Base-by-base conservation (phyloP, 1,284 basidiomycete species). In the Filobasidium uniguttulatum region DNA sequence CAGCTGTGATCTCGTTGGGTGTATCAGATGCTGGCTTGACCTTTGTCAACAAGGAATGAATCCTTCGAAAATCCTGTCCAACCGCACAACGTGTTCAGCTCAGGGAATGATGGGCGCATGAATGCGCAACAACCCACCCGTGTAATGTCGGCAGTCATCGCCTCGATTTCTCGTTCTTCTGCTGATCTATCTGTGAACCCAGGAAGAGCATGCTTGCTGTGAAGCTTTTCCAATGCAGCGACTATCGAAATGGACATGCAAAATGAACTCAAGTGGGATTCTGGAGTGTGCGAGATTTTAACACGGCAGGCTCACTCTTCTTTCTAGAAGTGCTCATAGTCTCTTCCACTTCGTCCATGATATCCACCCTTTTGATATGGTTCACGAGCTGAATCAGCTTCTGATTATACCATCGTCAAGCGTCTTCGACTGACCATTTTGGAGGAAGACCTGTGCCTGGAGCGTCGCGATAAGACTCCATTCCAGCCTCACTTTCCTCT, bases 141-240 rank as follows among this genome's bases (percentile, higher is more conserved):
- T 41, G 91, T 97, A 67, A 99, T 89, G 55, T 89, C 83, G 28
- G 76, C 78, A 1, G 91, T 91, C 36, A 85, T 74, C 17, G 75
- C 66, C 64, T 97, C 87, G 56, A 99, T 99, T 66, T 96, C 89
- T 57, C 81, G 77, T 71, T 98, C 93, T 70, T 98, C 91, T 14
- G 79, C 78, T 1, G 84, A 77, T 50, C 93, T 83, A 75, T 99
- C 94, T 62, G 86, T 78, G 66, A 99, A 99, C 2, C 89, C 90
- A 54, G 94, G 94, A 3, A 98, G 77, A 48, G 85, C 82, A 67
- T 97, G 91, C 67, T 89, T 94, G 55, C 90, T 84, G 60, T 98
- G 91, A 8, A 99, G 78, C 64, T 85, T 90, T 66, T 97, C 91
- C 40, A 96, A 80, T 6, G 78, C 69, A 23, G 75, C 63, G 65